Conservation (phyloP, 1,284 basidiomycete genomes). For the Entoloma clypeatum region DNA sequence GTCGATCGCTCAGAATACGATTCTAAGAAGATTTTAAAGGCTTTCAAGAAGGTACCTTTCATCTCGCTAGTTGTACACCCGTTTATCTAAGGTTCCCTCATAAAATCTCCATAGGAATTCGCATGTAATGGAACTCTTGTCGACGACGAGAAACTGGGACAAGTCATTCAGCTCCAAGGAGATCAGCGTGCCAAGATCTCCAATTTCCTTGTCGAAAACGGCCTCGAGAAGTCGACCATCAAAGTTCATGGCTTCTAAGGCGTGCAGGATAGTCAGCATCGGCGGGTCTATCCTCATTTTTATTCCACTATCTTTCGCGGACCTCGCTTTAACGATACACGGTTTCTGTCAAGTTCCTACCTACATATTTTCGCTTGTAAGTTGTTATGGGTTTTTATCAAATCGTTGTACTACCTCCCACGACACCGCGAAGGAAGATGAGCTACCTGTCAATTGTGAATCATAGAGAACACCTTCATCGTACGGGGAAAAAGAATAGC, state of each 20-base stretch:
- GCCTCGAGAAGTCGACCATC: conserved; percentile 69
- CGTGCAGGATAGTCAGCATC: too few species aligned
- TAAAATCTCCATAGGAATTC: conserved; percentile 68
- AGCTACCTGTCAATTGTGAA: too few species aligned
- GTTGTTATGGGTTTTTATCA: conserved; percentile 19
- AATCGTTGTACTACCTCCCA: too few species aligned
- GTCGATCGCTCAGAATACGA: conserved; percentile 76
- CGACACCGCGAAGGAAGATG: too few species aligned
- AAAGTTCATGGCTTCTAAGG: conserved; percentile 85
- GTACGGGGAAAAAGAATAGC: too few species aligned
- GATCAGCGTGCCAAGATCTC: conserved; percentile 94
- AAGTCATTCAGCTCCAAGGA: conserved; percentile 98
- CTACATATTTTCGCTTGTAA: conserved; percentile 14
- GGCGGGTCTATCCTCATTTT: neutral
- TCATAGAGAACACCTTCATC: too few species aligned
- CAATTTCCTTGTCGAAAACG: conserved; percentile 79
- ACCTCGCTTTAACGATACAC: conserved; percentile 1
- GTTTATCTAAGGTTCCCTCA: conserved; percentile 7
- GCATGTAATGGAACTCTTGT: conserved; percentile 99
- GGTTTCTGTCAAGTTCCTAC: conserved; percentile 12
- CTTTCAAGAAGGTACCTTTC: conserved; percentile 87
- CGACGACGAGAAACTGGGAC: conserved; percentile 94
- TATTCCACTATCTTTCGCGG: conserved; percentile 4
- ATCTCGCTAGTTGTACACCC: conserved; percentile 6
- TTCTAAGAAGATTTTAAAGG: conserved; percentile 97